Evolutionary conservation across 305 asterid species (phyloP).

Genomic region (Rubia balearica): DNA sequence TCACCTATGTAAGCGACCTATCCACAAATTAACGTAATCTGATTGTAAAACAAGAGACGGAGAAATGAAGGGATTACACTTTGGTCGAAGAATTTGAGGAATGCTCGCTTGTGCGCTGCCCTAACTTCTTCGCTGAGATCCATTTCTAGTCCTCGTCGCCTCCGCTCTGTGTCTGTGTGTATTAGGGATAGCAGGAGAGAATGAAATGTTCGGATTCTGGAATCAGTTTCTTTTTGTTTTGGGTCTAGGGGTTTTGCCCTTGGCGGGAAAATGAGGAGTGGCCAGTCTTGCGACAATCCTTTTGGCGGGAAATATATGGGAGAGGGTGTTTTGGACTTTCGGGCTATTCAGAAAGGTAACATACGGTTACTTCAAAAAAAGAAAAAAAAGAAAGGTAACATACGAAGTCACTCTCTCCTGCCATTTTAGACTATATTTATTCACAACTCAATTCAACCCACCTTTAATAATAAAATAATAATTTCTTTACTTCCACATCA

Average conservation of each 20-base stretch:
- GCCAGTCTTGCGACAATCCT: not conserved
- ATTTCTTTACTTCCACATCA: too few relatives aligned
- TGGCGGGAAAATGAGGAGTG: conserved; percentile 48
- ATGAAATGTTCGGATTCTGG: not conserved
- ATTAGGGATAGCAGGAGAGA: not conserved
- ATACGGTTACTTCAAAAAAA: too few relatives aligned
- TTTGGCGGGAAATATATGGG: conserved; percentile 45
- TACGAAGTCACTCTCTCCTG: too few relatives aligned
- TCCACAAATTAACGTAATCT: not conserved
- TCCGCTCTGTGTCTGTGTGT: conserved; percentile 13
- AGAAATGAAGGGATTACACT: conserved; percentile 38
- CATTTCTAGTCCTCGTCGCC: conserved; percentile 31
- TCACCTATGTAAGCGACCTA: not conserved
- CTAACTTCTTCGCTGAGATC: conserved; percentile 83
- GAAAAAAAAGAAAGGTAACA: too few relatives aligned
- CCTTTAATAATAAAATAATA: too few relatives aligned
- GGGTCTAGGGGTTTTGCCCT: conserved; percentile 26
- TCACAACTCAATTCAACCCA: too few relatives aligned
- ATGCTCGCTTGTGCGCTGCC: conserved; percentile 68
- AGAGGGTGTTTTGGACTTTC: not conserved
- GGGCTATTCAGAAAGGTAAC: too few relatives aligned
- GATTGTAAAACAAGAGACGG: not conserved
- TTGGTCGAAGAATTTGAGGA: conserved; percentile 81
- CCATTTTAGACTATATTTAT: too few relatives aligned
- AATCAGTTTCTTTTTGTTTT: not conserved